Conservation (phyloP, 805 yeast species). For the Alloascoidea africana region DNA sequence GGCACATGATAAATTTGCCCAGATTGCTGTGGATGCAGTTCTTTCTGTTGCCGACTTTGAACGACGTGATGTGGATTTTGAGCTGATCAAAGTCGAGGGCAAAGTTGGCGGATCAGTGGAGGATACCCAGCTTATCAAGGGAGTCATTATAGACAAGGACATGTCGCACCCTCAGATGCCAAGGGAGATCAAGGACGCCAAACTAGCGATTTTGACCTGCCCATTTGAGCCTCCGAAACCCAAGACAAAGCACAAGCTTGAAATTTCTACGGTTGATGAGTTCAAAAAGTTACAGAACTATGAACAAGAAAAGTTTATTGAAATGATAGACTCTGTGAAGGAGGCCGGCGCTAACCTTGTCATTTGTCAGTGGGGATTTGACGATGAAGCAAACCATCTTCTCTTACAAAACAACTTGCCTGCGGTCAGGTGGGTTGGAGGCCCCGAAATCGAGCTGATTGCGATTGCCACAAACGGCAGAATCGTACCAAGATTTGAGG, state of each 20-base stretch:
- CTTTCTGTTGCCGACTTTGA: slow-evolving; percentile 82
- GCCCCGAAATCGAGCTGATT: slow-evolving; percentile 85
- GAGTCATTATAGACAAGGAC: slow-evolving; percentile 91
- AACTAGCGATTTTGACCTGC: slow-evolving; percentile 89
- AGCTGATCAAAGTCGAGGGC: slow-evolving; percentile 87
- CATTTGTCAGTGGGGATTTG: slow-evolving; percentile 99
- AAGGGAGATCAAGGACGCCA: slow-evolving; percentile 59
- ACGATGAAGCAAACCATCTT: slow-evolving; percentile 94
- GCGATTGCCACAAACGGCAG: slow-evolving; percentile 97
- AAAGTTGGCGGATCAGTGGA: slow-evolving; percentile 89
- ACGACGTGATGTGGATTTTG: slow-evolving; percentile 93
- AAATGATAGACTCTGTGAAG: slow-evolving; percentile 81
- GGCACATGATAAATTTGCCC: slow-evolving; percentile 83
- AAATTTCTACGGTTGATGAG: slow-evolving; percentile 87
- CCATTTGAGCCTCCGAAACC: slow-evolving; percentile 99
- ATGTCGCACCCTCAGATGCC: slow-evolving; percentile 99
- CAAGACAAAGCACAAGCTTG: slow-evolving; percentile 93
- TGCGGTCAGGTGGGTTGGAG: slow-evolving; percentile 99
- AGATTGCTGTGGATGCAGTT: slow-evolving; percentile 95
- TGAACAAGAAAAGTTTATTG: slow-evolving; percentile 80
- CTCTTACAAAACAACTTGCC: slow-evolving; percentile 78
- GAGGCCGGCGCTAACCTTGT: slow-evolving; percentile 89
- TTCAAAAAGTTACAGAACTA: slow-evolving; percentile 81
- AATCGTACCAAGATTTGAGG: slow-evolving; percentile 95
- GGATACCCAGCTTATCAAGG: slow-evolving; percentile 73